A percentile compares a stretch with the other conserved stretches of the same genome.
These are phyloP conservation scores for Pythium aphanidermatum DNA, from an alignment of 352 stramenopile genomes.

Conservation along the genomic window DNA sequence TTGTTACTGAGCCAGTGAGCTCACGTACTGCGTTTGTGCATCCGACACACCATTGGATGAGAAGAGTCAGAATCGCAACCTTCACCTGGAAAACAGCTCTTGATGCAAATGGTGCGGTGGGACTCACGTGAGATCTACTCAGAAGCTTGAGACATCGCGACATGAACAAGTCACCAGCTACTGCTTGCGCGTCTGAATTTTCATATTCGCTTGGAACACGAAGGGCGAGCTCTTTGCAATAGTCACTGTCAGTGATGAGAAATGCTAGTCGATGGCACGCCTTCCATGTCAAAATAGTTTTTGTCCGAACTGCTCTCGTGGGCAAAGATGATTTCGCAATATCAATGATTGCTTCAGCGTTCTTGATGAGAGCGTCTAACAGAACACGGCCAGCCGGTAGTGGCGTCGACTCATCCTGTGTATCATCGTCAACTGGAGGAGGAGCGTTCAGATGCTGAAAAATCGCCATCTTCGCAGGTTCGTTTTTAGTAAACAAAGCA, in stretches of 20 bases:
- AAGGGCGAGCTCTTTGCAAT: constrained; percentile 66
- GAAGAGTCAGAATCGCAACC: constrained; percentile 38
- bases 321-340: constrained; percentile 8
- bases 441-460: constrained; percentile 61
- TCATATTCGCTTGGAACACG: constrained; percentile 50
- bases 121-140: not conserved
- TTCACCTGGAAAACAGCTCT: constrained; percentile 44
- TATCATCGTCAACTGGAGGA: constrained; percentile 23
- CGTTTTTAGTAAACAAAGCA: constrained; percentile 52
- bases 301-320: constrained; percentile 3
- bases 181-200: constrained; percentile 34
- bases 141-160: constrained; percentile 52
- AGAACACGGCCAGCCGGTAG: constrained; percentile 39
- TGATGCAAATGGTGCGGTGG: constrained; percentile 8
- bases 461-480: constrained; percentile 57
- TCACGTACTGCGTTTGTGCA: constrained; percentile 57
- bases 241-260: constrained; percentile 39
- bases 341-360: constrained; percentile 35
- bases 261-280: constrained; percentile 46
- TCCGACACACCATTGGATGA: constrained; percentile 54
- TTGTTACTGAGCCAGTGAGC: constrained; percentile 47
- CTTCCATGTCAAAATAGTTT: constrained; percentile 49
- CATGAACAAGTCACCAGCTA: constrained; percentile 53
- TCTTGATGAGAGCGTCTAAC: constrained; percentile 42
- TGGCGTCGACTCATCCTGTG: constrained; percentile 7